Evolutionary conservation across 2,329 filamentous ascomycete genomes (phyloP).

Genomic region (Davidsoniella neocaledoniae): DNA sequence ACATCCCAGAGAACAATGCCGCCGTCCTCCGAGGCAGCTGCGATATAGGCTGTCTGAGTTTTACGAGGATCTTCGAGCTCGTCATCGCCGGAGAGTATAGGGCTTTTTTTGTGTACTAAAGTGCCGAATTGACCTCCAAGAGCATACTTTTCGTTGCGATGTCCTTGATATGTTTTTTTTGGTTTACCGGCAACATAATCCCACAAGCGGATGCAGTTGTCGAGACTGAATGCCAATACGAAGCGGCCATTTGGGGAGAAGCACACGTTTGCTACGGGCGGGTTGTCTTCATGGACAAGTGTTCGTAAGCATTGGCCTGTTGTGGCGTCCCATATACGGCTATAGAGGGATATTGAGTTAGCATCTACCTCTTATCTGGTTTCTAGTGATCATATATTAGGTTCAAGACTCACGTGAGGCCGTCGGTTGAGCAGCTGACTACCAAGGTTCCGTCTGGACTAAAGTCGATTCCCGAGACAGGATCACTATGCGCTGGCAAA

Average conservation of each 20-base stretch:
- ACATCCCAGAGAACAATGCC: slow-evolving; percentile 82
- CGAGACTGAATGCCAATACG: slow-evolving; percentile 79
- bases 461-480: slow-evolving; percentile 86
- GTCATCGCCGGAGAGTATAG: slow-evolving; percentile 1
- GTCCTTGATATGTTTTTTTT: slow-evolving; percentile 94
- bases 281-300: slow-evolving; percentile 78
- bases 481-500: slow-evolving; percentile 86
- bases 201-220: slow-evolving; percentile 83
- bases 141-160: slow-evolving; percentile 68
- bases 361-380: neutral
- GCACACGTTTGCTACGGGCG: slow-evolving; percentile 36
- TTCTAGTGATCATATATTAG: neutral
- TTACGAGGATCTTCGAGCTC: neutral
- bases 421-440: slow-evolving; percentile 80
- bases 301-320: slow-evolving; percentile 92
- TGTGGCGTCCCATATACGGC: slow-evolving; percentile 85
- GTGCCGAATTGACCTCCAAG: slow-evolving; percentile 71
- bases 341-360: slow-evolving; percentile 18
- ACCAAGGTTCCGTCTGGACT: slow-evolving; percentile 83
- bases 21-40: slow-evolving; percentile 76
- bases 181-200: slow-evolving; percentile 83
- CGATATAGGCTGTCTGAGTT: slow-evolving; percentile 42
- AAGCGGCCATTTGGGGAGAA: slow-evolving; percentile 92
- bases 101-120: slow-evolving; percentile 14
- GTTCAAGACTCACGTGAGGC: slow-evolving; percentile 48